Base-by-base conservation (phyloP, 1,139 yeast genomes). In the Candida tetrigidarum region DNA sequence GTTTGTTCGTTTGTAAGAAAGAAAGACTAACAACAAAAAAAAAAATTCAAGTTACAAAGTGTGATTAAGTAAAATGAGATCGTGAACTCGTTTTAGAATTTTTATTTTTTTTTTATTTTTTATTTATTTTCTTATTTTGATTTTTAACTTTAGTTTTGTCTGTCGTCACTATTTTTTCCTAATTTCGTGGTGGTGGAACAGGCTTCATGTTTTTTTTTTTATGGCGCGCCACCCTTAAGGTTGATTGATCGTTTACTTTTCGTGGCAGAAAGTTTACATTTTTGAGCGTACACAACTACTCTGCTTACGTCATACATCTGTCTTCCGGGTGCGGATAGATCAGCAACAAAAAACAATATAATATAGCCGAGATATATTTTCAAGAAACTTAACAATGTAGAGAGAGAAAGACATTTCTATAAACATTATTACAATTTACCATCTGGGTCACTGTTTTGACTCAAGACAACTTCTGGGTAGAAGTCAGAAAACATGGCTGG, bases 391-490 rank as follows among this genome's bases (percentile, higher is more conserved):
- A n/a, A n/a, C n/a, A n/a, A n/a, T n/a, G n/a, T n/a, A n/a, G n/a
- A n/a, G n/a, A n/a, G n/a, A n/a, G n/a, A n/a, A n/a, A n/a, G n/a
- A n/a, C n/a, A n/a, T n/a, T n/a, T n/a, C n/a, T 23, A 18, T 22
- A 23, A n/a, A 37, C 20, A 35, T 25, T 18, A 16, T 27, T 52
- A 56, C 41, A 58, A 52, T 45, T 58, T 56, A 9, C 54, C 51
- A 14, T 52, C 48, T 15, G 56, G 53, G 46, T 57, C 64, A 44
- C 26, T 51, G 36, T 66, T 69, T 42, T 63, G 67, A 39, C 52
- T 55, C 35, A 58, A 52, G 30, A 72, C 54, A 25, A 60, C 61
- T 3, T 49, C 50, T 0, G 79, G 79, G 49, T 74, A 74, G 47
- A 71, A 55, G 41, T 63, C 64, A 28, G 65, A 66, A 52, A 60